Conservation (phyloP, 306 rosid species). For the Cyclanthera cordifolia region DNA sequence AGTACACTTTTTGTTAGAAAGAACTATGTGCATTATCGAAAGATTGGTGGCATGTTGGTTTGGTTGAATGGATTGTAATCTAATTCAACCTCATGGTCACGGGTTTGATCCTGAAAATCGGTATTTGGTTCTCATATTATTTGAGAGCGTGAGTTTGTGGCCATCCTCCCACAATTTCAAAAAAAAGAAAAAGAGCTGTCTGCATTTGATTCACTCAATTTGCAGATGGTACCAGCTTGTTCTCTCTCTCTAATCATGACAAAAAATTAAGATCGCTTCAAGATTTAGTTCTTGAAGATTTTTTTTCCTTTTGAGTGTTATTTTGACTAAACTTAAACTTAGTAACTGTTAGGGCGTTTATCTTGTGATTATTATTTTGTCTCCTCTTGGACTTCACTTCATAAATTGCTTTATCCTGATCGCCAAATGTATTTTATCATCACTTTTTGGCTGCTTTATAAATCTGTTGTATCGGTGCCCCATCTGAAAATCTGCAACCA, state of each 20-base stretch:
- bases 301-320: neutral
- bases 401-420: neutral
- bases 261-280: neutral
- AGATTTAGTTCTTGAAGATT: neutral
- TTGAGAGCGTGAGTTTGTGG: no score
- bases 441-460: neutral
- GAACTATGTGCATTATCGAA: neutral
- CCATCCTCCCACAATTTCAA: no score
- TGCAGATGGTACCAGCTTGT: neutral
- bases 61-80: no score
- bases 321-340: neutral
- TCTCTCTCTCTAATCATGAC: neutral
- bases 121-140: no score
- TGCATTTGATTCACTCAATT: neutral
- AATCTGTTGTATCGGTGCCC: neutral
- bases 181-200: neutral
- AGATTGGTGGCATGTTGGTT: no score
- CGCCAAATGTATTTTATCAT: neutral
- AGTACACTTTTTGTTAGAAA: neutral
- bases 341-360: neutral
- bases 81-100: no score
- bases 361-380: neutral
- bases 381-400: neutral
- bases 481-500: neutral
- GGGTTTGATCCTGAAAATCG: no score